A percentile compares a stretch with the other conserved stretches of the same genome.
These are phyloP conservation scores for Passiflora organensis DNA, from an alignment of 345 rosid species.

Conservation along the genomic window DNA sequence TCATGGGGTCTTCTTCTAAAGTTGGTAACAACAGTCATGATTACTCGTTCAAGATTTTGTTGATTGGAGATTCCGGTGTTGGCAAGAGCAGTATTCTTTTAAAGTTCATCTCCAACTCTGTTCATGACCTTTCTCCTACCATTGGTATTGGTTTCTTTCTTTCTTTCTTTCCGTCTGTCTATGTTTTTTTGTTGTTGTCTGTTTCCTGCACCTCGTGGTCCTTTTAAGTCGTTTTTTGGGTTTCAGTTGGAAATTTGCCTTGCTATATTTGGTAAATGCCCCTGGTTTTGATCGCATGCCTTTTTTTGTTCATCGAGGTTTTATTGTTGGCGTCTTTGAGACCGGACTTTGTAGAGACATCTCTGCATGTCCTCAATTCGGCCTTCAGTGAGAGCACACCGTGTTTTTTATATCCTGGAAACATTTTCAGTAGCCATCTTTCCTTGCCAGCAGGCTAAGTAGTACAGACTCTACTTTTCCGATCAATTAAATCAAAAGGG, in stretches of 20 bases:
- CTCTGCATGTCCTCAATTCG: no score
- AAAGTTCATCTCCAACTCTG: constrained; percentile 66
- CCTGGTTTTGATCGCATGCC: no score
- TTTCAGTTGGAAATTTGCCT: no score
- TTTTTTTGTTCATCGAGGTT: not conserved
- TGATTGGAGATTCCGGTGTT: constrained; percentile 97
- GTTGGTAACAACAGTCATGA: constrained; percentile 56
- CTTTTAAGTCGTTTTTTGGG: no score
- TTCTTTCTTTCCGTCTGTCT: not conserved
- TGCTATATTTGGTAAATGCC: not conserved
- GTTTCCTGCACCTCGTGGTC: not conserved
- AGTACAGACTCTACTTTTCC: no score
- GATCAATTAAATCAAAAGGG: no score
- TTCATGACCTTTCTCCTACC: constrained; percentile 80
- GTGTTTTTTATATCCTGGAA: no score
- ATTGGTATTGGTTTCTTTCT: constrained; percentile 41
- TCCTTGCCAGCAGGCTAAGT: no score
- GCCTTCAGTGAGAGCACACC: no score
- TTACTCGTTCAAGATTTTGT: constrained; percentile 81
- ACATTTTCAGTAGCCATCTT: no score
- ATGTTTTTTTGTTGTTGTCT: not conserved
- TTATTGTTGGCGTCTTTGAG: no score
- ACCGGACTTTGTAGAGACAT: no score
- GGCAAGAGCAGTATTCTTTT: constrained; percentile 92
- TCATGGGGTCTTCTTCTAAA: constrained; percentile 37